Conservation (phyloP, 176 grass and related monocot genomes). For the Eleusine coracana region DNA sequence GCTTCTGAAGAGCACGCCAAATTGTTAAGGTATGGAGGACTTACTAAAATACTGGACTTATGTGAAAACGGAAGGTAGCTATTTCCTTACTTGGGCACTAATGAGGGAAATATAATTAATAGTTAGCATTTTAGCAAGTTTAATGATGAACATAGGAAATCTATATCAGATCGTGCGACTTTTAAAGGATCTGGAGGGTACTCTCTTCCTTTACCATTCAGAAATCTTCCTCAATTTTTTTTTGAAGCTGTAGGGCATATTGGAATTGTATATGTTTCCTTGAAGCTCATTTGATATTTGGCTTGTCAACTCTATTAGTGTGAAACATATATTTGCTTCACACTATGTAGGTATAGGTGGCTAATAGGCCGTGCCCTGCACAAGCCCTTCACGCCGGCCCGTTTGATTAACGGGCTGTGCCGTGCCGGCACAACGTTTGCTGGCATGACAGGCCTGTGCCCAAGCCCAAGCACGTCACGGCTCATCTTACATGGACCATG, state of each 20-base stretch:
- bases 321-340: constrained; percentile 12
- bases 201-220: not conserved
- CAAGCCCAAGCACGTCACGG: too few relatives aligned
- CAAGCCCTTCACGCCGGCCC: too few relatives aligned
- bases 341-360: not conserved
- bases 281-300: not conserved
- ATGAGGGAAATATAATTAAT: constrained; percentile 4
- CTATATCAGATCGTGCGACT: constrained; percentile 17
- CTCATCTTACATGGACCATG: too few relatives aligned
- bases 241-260: constrained; percentile 3
- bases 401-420: too few relatives aligned
- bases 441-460: too few relatives aligned
- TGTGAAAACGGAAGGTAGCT: constrained; percentile 24
- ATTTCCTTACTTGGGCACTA: constrained; percentile 15
- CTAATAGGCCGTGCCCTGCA: too few relatives aligned
- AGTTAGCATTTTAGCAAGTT: constrained; percentile 4
- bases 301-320: not conserved
- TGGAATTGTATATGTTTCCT: not conserved
- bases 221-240: constrained; percentile 14
- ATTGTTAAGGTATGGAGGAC: constrained; percentile 69
- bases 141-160: not conserved
- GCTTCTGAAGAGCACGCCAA: constrained; percentile 88
- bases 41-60: not conserved
- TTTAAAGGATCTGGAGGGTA: not conserved
- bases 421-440: too few relatives aligned